Percentiles rank a stretch among this genome's conserved stretches.
phyloP scores from a whole-genome alignment of 164 flowering plant genomes.

The Vitis amurensis region DNA sequence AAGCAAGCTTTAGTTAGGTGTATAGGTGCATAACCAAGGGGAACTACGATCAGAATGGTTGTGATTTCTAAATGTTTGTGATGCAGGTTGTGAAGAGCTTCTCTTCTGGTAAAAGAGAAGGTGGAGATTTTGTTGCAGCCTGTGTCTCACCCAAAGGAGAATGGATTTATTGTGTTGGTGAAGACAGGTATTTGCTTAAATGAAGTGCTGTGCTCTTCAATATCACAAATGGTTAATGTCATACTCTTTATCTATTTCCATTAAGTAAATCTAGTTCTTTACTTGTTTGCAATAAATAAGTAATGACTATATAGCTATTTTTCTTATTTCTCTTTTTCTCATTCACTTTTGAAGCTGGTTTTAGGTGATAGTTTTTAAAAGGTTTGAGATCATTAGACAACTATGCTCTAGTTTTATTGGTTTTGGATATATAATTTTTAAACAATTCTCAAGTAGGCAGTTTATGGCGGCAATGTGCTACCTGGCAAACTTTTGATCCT shows the following conservation, averaged over 20 bases:
- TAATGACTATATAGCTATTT: neutral
- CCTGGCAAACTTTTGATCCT: no score
- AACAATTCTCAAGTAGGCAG: no score
- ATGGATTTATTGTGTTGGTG: slow-evolving; percentile 96
- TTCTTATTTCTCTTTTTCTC: neutral
- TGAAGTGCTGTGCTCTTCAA: neutral
- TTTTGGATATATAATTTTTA: no score
- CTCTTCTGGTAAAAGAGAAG: slow-evolving; percentile 99
- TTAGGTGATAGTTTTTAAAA: neutral
- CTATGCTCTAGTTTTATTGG: no score
- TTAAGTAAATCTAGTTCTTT: neutral
- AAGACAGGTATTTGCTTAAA: slow-evolving; percentile 65
- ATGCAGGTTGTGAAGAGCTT: slow-evolving; percentile 94
- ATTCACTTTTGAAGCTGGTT: neutral
- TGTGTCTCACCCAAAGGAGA: slow-evolving; percentile 97
- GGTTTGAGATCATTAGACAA: neutral
- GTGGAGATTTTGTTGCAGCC: slow-evolving; percentile 97
- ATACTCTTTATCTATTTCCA: neutral
- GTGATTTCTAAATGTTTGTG: slow-evolving; percentile 1
- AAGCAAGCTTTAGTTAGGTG: no score
- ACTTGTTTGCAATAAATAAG: neutral
- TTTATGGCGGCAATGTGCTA: no score
- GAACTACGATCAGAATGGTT: neutral
- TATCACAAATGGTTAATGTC: neutral
- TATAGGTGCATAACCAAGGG: no score